Evolutionary conservation across 768 basidiomycete genomes (phyloP).

Genomic region (Naematelia encephala): DNA sequence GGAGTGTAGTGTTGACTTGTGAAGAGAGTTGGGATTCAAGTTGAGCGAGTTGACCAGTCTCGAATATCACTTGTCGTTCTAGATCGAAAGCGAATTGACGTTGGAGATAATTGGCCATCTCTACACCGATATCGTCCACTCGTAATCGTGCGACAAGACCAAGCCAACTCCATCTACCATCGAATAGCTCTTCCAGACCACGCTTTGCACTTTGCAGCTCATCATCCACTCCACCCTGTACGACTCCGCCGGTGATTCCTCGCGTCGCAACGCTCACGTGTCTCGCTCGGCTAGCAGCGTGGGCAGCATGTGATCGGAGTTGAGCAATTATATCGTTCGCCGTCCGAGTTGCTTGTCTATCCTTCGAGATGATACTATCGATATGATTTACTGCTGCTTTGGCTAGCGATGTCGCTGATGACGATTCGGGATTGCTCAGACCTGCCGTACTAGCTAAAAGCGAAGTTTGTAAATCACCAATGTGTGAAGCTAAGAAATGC

Average conservation of each 20-base stretch:
- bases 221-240: constrained; percentile 29
- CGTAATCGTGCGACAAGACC: constrained; percentile 22
- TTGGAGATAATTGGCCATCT: constrained; percentile 24
- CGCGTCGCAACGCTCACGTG: constrained; percentile 25
- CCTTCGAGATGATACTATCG: neutral
- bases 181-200: constrained; percentile 16
- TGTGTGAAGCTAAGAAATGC: constrained; percentile 11
- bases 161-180: constrained; percentile 31
- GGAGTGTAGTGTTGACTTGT: constrained; percentile 23
- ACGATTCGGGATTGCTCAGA: neutral
- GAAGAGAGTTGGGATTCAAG: constrained; percentile 25
- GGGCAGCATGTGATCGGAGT: constrained; percentile 10
- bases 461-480: constrained; percentile 7
- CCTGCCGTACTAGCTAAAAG: neutral
- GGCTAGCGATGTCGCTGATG: neutral
- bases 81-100: constrained; percentile 29
- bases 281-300: constrained; percentile 19
- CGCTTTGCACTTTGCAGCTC: constrained; percentile 12
- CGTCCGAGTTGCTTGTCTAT: neutral
- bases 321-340: constrained; percentile 17
- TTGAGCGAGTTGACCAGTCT: constrained; percentile 41
- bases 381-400: neutral
- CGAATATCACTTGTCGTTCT: constrained; percentile 40
- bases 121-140: constrained; percentile 38
- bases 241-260: constrained; percentile 22